Percentiles rank a stretch among this genome's conserved stretches.
These are phyloP conservation scores for Myxozyma mucilagina DNA, from an alignment of 805 yeast genomes.

Conservation along the genomic window DNA sequence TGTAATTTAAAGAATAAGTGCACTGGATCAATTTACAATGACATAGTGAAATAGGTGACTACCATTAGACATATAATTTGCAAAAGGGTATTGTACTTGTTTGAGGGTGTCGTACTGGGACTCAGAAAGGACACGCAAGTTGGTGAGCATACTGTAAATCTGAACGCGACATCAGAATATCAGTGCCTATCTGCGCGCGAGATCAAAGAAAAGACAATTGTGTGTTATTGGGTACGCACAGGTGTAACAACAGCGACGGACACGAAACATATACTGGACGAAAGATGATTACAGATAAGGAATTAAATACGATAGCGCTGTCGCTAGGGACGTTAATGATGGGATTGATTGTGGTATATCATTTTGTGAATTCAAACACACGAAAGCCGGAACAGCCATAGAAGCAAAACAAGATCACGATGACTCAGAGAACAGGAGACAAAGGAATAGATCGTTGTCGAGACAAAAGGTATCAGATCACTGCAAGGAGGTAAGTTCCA, in stretches of 20 bases:
- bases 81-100: not conserved
- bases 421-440: not conserved
- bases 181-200: not conserved
- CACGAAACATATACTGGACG: slow-evolving; percentile 41
- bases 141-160: not conserved
- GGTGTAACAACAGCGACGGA: not conserved
- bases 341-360: slow-evolving; percentile 70
- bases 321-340: slow-evolving; percentile 72
- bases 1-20: too few species aligned
- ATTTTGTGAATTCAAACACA: slow-evolving; percentile 43
- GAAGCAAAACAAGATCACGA: not conserved
- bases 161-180: not conserved
- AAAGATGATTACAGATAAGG: slow-evolving; percentile 78
- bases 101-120: not conserved
- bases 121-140: not conserved
- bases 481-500: not conserved
- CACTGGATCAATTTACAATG: not conserved
- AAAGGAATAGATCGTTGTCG: not conserved
- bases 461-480: not conserved
- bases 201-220: not conserved
- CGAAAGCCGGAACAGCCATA: slow-evolving; percentile 1
- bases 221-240: not conserved
- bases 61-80: not conserved
- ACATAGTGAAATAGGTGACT: not conserved
- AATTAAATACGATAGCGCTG: slow-evolving; percentile 71